Evolutionary conservation across 2,329 filamentous ascomycete species (phyloP).

Genomic region (Phialophora chinensis): DNA sequence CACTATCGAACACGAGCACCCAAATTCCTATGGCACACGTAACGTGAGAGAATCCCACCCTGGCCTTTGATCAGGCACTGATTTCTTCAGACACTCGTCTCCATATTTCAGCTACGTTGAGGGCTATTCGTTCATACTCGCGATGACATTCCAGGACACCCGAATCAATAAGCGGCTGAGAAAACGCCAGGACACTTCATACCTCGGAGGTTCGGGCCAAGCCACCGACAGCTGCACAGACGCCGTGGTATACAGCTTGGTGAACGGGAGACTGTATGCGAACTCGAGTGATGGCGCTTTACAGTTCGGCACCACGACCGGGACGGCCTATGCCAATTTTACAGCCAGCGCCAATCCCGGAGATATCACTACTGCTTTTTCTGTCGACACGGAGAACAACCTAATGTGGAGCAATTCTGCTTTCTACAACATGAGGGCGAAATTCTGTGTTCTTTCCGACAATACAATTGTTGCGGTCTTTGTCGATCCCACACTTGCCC

Average conservation of each 20-base stretch:
- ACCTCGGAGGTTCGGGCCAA: conserved; percentile 28
- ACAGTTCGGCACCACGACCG: conserved; percentile 34
- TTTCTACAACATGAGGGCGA: conserved; percentile 35
- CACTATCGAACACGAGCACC: conserved; percentile 12
- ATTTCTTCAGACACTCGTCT: conserved; percentile 14
- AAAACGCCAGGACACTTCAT: conserved; percentile 22
- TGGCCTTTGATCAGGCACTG: not conserved
- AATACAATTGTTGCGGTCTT: conserved; percentile 37
- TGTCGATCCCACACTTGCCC: conserved; percentile 26
- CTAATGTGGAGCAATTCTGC: conserved; percentile 35
- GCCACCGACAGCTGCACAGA: conserved; percentile 31
- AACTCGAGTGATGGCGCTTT: conserved; percentile 30
- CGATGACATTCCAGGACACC: conserved; percentile 10
- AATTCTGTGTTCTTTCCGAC: conserved; percentile 35
- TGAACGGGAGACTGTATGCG: conserved; percentile 36
- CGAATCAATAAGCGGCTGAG: conserved; percentile 20
- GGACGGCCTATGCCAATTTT: conserved; percentile 32
- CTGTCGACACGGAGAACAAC: conserved; percentile 32
- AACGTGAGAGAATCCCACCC: not conserved
- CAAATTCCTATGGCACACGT: conserved; percentile 9
- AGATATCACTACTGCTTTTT: conserved; percentile 36
- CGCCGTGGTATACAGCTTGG: conserved; percentile 32
- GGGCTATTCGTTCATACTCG: conserved; percentile 25
- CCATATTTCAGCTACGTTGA: conserved; percentile 21
- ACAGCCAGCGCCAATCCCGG: conserved; percentile 31